Evolutionary conservation across 768 basidiomycete species (phyloP), one percentile per base, ranked within the genome.

Genomic region (Mycena floridula): DNA sequence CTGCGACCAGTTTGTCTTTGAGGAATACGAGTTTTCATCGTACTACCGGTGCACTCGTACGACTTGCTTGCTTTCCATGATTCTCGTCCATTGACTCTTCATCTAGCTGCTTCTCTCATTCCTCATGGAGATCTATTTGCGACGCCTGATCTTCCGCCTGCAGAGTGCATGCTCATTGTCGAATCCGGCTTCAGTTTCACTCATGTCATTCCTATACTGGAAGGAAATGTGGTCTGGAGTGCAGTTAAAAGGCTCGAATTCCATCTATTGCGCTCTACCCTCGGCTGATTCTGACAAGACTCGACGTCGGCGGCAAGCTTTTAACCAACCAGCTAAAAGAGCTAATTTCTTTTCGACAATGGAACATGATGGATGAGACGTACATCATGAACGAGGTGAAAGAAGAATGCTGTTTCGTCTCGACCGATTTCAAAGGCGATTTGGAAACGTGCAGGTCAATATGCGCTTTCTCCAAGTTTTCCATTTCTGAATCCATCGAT

Each of bases 301-400:
- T 98, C 62, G 92, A 96, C 57, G 83, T 96, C 15, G 94, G 95
- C 42, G 95, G 94, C 38, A 96, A 98, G 66, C 74, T 98, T 8
- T 63, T 98, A 46, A 97, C 94, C 21, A 97, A 98, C 64, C 89
- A 95, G 42, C 76, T 98, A 20, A 96, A 96, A 59, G 89, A 94
- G 58, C 74, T 94, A 37, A 79, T 94, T 5, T 95, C 92, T 11
- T 97, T 88, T 61, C 82, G 95, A 36, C 94, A 97, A 59, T 97
- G 90, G 89, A 90, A 97, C 62, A 91, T 97, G 89, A 93, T 94
- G 83, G 92, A 96, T 56, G 86, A 97, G 61, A 94, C 91, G 2
- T 80, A 85, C 61, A 87, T 97, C 58, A 84, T 96, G 72, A 93
- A 95, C 66, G 77, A 86, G 55, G 85, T 91, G 55, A 93, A 95